Conservation (phyloP, 257 asterid species). For the Solanum bulbocastanum region DNA sequence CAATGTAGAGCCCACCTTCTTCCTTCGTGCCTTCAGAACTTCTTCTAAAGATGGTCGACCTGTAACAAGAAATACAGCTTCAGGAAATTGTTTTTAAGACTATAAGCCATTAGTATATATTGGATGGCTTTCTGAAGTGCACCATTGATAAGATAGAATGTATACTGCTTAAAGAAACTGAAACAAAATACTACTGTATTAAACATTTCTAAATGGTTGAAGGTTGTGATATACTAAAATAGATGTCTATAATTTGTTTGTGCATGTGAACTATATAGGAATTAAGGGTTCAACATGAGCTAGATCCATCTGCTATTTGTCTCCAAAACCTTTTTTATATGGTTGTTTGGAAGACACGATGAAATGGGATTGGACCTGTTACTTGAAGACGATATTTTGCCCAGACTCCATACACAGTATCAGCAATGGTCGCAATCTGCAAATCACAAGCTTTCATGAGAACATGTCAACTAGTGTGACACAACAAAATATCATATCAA, state of each 20-base stretch:
- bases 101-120: background rate
- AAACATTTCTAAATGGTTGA: background rate
- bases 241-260: too few relatives aligned
- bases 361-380: slow-evolving; percentile 38
- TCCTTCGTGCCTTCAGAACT: slow-evolving; percentile 64
- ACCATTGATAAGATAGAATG: background rate
- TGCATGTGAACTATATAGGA: background rate
- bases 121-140: background rate
- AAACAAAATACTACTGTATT: background rate
- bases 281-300: background rate
- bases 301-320: background rate
- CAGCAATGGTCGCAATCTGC: slow-evolving; percentile 72
- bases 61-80: slow-evolving; percentile 10
- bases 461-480: background rate
- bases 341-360: background rate
- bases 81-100: background rate
- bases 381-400: slow-evolving; percentile 84
- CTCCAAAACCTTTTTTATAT: too few relatives aligned
- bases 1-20: slow-evolving; percentile 38
- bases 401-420: slow-evolving; percentile 69
- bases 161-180: background rate
- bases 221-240: background rate
- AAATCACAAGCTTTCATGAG: background rate
- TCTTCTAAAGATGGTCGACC: slow-evolving; percentile 84
- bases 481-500: background rate